phyloP scores from a whole-genome alignment of 345 rosid genomes.

The Geranium rotundifolium region DNA sequence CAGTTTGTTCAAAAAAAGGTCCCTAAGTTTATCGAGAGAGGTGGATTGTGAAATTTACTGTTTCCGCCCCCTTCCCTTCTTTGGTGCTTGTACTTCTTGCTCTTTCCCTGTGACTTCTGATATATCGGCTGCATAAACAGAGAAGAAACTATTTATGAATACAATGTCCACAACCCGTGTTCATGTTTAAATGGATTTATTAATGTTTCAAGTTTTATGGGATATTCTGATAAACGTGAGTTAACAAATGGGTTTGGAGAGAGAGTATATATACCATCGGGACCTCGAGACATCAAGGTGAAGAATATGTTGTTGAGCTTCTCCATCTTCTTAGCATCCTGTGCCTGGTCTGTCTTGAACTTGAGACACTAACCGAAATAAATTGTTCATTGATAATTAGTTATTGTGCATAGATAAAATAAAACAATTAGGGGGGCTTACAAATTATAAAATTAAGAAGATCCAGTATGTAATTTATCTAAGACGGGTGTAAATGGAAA shows the following conservation, averaged over 20 bases:
- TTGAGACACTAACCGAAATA: constrained; percentile 60
- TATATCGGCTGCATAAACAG: constrained; percentile 44
- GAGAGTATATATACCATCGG: constrained; percentile 46
- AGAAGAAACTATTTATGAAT: neutral
- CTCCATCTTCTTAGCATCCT: constrained; percentile 98
- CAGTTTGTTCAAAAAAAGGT: too few species aligned
- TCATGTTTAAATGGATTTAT: neutral
- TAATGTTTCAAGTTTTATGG: neutral
- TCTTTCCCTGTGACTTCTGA: constrained; percentile 72
- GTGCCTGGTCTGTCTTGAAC: constrained; percentile 97
- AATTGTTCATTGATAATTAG: neutral
- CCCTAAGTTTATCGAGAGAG: neutral
- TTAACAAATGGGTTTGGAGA: constrained; percentile 1
- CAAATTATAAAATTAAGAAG: neutral
- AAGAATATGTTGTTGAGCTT: constrained; percentile 88
- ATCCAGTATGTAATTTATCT: neutral
- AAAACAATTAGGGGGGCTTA: neutral
- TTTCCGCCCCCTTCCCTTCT: constrained; percentile 94
- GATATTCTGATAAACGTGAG: neutral
- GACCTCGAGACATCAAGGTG: constrained; percentile 87
- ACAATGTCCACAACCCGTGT: neutral
- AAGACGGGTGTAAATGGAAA: too few species aligned
- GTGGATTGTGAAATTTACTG: constrained; percentile 26
- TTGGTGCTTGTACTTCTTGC: constrained; percentile 54
- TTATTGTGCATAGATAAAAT: neutral